Evolutionary conservation across 345 rosid species (phyloP).

Genomic region (Ailanthus altissimus): DNA sequence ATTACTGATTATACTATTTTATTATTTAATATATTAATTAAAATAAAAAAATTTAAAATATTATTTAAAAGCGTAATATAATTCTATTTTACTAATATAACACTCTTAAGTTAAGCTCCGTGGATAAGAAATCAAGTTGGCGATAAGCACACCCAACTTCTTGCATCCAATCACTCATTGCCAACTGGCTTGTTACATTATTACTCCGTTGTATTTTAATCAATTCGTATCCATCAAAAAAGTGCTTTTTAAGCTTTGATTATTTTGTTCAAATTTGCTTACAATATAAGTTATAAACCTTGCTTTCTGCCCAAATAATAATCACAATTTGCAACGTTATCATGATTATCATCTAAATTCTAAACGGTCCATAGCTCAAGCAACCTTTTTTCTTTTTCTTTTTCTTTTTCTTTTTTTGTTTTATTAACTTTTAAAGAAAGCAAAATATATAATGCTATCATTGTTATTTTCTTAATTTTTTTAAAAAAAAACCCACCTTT

Average conservation of each 20-base stretch:
- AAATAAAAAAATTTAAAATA: too few relatives aligned
- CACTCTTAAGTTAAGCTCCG: too few relatives aligned
- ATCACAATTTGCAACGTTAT: background rate
- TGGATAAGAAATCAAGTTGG: background rate
- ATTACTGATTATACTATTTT: too few relatives aligned
- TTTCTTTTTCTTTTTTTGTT: too few relatives aligned
- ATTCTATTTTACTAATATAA: too few relatives aligned
- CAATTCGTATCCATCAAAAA: background rate
- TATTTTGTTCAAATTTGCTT: constrained; percentile 8
- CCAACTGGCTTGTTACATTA: background rate
- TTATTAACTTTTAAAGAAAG: background rate
- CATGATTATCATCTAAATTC: background rate
- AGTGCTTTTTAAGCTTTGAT: background rate
- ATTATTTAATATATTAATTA: too few relatives aligned
- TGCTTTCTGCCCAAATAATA: background rate
- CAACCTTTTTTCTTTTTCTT: too few relatives aligned
- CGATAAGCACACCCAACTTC: background rate
- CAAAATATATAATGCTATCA: background rate
- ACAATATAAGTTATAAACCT: background rate
- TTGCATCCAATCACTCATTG: background rate
- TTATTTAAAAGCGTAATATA: too few relatives aligned
- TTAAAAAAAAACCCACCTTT: too few relatives aligned
- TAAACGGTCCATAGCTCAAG: too few relatives aligned
- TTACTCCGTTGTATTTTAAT: background rate
- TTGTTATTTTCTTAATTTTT: background rate